Evolutionary conservation across 345 rosid species (phyloP).

Genomic region (rapeseed (Brassica napus)): DNA sequence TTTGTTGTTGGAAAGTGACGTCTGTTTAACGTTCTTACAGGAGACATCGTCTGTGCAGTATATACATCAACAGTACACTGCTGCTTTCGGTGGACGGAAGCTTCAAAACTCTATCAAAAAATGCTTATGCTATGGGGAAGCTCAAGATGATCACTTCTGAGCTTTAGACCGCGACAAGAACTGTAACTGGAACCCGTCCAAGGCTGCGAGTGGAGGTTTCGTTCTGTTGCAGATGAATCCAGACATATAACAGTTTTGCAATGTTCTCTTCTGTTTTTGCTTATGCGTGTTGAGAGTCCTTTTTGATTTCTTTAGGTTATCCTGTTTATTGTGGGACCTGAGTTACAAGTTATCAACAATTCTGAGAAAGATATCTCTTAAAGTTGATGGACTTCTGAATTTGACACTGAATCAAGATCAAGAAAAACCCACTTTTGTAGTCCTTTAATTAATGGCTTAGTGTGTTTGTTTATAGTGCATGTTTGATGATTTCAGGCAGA

Average conservation of each 20-base stretch:
- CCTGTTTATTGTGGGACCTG: constrained; percentile 92
- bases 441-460: constrained; percentile 37
- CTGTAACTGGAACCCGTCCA: constrained; percentile 55
- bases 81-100: constrained; percentile 88
- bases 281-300: not conserved
- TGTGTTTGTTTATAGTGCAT: not conserved
- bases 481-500: constrained; percentile 65
- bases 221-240: constrained; percentile 97
- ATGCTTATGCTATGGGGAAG: constrained; percentile 88
- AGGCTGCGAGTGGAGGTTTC: constrained; percentile 75
- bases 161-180: constrained; percentile 67
- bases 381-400: constrained; percentile 68
- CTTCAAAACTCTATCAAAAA: constrained; percentile 67
- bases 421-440: constrained; percentile 68
- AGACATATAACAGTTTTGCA: constrained; percentile 41
- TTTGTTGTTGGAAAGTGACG: constrained; percentile 11
- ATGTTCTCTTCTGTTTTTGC: not conserved
- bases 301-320: constrained; percentile 55
- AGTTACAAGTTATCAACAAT: constrained; percentile 82
- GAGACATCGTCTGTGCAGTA: constrained; percentile 89
- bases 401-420: constrained; percentile 74
- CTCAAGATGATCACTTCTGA: constrained; percentile 78
- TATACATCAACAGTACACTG: constrained; percentile 84
- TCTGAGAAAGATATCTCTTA: constrained; percentile 68
- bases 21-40: constrained; percentile 36